Percentiles rank a stretch among this genome's conserved stretches.
phyloP scores from a whole-genome alignment of 1,139 yeast species.

The Debaryomyces fabryi region DNA sequence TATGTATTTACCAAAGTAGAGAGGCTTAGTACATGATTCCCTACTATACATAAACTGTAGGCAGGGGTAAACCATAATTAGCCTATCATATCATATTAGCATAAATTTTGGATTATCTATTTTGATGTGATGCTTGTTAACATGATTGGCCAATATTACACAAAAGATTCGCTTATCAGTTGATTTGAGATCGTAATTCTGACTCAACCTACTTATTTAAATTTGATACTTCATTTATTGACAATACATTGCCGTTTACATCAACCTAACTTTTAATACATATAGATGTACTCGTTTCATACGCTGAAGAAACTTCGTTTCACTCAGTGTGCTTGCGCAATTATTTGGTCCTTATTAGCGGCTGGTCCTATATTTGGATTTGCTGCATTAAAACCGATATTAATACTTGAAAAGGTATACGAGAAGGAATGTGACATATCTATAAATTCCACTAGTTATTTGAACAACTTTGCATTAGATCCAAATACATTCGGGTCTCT shows the following conservation, averaged over 20 bases:
- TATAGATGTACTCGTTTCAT: constrained; percentile 22
- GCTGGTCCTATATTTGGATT: constrained; percentile 54
- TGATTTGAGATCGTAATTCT: not conserved
- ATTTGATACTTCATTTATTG: not conserved
- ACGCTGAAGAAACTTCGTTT: constrained; percentile 22
- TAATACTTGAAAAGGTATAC: constrained; percentile 43
- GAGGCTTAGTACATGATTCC: too few relatives aligned
- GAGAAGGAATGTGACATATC: constrained; percentile 37
- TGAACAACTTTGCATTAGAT: constrained; percentile 5
- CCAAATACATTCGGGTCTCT: constrained; percentile 11
- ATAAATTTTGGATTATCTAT: not conserved
- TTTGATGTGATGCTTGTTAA: not conserved
- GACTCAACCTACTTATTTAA: not conserved
- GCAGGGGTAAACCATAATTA: too few relatives aligned
- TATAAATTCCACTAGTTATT: constrained; percentile 13
- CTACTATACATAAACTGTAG: too few relatives aligned
- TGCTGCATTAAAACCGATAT: constrained; percentile 50
- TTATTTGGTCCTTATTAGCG: constrained; percentile 45
- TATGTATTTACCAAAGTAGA: too few relatives aligned
- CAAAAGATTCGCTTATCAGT: constrained; percentile 5
- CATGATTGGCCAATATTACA: constrained; percentile 1
- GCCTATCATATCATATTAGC: not conserved
- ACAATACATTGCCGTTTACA: not conserved
- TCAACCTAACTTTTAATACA: not conserved
- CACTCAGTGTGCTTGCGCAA: constrained; percentile 39